Conservation (phyloP, 1,139 yeast species). For the Pichia sp. region DNA sequence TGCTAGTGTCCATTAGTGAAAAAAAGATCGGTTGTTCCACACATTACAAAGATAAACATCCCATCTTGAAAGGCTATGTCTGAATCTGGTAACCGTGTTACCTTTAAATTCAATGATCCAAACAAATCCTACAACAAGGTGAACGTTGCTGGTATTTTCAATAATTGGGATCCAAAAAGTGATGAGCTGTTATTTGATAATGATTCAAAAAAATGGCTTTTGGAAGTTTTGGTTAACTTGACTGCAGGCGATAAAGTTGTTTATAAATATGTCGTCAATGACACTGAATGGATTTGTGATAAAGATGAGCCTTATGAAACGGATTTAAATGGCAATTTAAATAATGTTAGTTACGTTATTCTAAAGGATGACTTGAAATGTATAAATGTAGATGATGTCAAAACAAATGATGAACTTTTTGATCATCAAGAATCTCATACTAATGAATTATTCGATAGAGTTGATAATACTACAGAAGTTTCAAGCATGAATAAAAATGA, state of each 20-base stretch:
- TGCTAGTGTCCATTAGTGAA: too few species aligned
- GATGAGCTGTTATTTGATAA: constrained; percentile 5
- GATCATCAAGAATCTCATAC: constrained; percentile 6
- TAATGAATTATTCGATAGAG: constrained; percentile 6
- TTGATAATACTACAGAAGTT: background rate
- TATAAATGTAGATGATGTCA: background rate
- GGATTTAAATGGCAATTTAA: constrained; percentile 21
- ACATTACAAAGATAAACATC: too few species aligned
- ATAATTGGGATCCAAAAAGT: constrained; percentile 14
- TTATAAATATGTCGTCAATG: constrained; percentile 25
- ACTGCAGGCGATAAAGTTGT: constrained; percentile 16
- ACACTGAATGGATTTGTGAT: constrained; percentile 22
- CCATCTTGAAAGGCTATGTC: background rate
- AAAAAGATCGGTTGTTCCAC: too few species aligned
- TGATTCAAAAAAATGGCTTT: constrained; percentile 9
- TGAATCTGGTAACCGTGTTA: background rate
- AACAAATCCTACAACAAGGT: constrained; percentile 1
- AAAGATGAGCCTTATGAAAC: constrained; percentile 15
- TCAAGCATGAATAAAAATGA: background rate
- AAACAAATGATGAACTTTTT: background rate
- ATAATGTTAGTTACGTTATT: constrained; percentile 16
- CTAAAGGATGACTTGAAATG: background rate
- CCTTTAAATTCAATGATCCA: constrained; percentile 9
- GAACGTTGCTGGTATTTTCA: constrained; percentile 19
- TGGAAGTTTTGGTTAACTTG: constrained; percentile 2